phyloP scores from a whole-genome alignment of 2,329 filamentous ascomycete species.

The Venturia pyrina region DNA sequence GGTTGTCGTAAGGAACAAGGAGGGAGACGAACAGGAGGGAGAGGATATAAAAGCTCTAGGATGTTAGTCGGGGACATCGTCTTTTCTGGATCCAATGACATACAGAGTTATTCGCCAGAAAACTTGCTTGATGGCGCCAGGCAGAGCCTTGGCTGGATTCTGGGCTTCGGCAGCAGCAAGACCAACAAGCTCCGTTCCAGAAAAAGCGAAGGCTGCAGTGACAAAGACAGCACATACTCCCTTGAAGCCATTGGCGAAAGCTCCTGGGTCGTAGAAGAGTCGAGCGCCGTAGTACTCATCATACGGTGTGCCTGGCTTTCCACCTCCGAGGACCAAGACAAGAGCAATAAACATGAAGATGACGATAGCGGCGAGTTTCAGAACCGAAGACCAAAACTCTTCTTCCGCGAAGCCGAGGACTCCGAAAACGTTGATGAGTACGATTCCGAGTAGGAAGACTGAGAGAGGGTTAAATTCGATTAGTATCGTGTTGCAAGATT shows the following conservation, averaged over 20 bases:
- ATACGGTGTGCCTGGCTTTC: constrained; percentile 14
- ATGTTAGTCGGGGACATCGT: not conserved
- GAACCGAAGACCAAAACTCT: constrained; percentile 27
- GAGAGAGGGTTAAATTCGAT: not conserved
- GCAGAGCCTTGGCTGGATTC: constrained; percentile 35
- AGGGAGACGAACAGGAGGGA: constrained; percentile 12
- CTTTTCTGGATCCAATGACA: not conserved
- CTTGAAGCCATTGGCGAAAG: constrained; percentile 66
- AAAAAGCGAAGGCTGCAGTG: constrained; percentile 60
- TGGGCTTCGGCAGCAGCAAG: constrained; percentile 49
- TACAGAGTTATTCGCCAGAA: constrained; percentile 15
- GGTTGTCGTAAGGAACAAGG: constrained; percentile 13
- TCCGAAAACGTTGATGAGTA: constrained; percentile 45
- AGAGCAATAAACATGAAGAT: constrained; percentile 26
- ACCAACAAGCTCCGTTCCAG: constrained; percentile 58
- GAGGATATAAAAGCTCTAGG: constrained; percentile 11
- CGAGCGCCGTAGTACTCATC: constrained; percentile 12
- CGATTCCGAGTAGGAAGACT: constrained; percentile 43
- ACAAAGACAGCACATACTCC: constrained; percentile 72
- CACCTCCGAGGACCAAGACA: constrained; percentile 14
- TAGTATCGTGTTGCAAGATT: constrained; percentile 15
- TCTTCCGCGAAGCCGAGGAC: constrained; percentile 47
- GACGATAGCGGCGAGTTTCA: constrained; percentile 27
- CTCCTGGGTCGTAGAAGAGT: constrained; percentile 43
- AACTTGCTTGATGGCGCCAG: constrained; percentile 14